A percentile compares a stretch with the other conserved stretches of the same genome.
phyloP scores from a whole-genome alignment of 1,284 basidiomycete species.

The Rhodotorula sp. region DNA sequence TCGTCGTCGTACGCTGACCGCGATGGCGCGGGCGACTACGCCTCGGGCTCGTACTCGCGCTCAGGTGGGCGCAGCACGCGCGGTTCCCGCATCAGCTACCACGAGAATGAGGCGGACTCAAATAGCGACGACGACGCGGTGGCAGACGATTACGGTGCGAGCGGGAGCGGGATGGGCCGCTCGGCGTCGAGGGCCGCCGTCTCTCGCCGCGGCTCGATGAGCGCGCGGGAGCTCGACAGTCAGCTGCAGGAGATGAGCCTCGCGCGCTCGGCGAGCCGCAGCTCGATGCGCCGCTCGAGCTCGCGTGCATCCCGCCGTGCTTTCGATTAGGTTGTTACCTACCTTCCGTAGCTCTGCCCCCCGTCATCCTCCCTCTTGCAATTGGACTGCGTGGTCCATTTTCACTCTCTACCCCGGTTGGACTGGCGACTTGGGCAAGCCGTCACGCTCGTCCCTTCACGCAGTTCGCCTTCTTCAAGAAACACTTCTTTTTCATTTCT shows the following conservation, averaged over 20 bases:
- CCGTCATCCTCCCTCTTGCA: neutral
- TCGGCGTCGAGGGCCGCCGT: no score
- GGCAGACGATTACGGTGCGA: no score
- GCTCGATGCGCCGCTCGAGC: conserved; percentile 5
- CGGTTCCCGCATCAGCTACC: neutral
- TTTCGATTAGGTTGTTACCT: neutral
- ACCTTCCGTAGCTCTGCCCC: neutral
- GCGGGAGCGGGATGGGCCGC: neutral
- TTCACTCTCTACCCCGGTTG: no score
- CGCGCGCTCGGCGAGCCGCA: neutral
- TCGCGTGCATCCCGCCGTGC: neutral
- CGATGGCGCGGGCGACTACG: neutral
- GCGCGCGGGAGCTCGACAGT: neutral
- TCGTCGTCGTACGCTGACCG: neutral
- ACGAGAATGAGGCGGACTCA: neutral
- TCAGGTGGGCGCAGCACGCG: neutral
- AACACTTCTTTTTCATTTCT: no score
- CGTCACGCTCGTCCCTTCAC: no score
- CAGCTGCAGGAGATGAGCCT: neutral
- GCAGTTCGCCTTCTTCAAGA: no score
- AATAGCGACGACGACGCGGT: neutral
- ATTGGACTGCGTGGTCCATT: no score
- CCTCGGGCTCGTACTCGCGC: neutral
- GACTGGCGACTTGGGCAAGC: no score
- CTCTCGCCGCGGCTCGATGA: conserved; percentile 9